Base-by-base conservation (phyloP, 169 alveolate species). In the Babesia sp. region DNA sequence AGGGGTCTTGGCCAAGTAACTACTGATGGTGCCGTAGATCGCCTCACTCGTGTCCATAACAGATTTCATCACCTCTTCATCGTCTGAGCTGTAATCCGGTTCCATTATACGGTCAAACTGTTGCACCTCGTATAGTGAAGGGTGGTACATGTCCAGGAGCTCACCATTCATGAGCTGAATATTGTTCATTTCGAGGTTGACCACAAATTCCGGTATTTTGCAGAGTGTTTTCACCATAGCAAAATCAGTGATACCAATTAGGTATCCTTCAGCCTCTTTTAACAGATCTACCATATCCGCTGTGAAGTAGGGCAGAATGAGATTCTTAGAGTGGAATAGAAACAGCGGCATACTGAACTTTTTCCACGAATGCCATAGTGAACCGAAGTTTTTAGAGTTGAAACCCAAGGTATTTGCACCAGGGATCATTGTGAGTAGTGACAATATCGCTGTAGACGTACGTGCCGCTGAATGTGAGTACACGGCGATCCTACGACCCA, bases 341-440 rank as follows among this genome's bases (percentile, higher is more conserved):
- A 61, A 57, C 33, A 79, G 72, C n/a, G 87, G 87, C 70, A 79
- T 51, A 28, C 70, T 84, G 37, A 37, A 79, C 51, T 46, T 60
- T 29, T 71, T 69, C 87, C 87, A 79, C 14, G 68, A 46, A 54
- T 59, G 72, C 83, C 83, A 79, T 42, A 70, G n/a, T 12, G 79
- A 61, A 24, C 84, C 87, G 54, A 79, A 79, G 20, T 69, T 48
- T 31, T 59, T 69, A n/a, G 84, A 69, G 78, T 69, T 69, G 60
- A 79, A 79, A 9, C 75, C 75, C 20, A 79, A 37, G 12, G 87
- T 16, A 36, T 33, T 69, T 6, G 87, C 82, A 24, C 84, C 80
- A 41, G 87, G 87, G 8, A 79, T 71, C 83, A 79, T 60, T 0
- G 84, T 51, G 20, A 79, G 51, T 0, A 79, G 18, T n/a, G 87